These are phyloP conservation scores for Podaxis sp. DNA, from an alignment of 768 basidiomycete species.

Conservation along the genomic window DNA sequence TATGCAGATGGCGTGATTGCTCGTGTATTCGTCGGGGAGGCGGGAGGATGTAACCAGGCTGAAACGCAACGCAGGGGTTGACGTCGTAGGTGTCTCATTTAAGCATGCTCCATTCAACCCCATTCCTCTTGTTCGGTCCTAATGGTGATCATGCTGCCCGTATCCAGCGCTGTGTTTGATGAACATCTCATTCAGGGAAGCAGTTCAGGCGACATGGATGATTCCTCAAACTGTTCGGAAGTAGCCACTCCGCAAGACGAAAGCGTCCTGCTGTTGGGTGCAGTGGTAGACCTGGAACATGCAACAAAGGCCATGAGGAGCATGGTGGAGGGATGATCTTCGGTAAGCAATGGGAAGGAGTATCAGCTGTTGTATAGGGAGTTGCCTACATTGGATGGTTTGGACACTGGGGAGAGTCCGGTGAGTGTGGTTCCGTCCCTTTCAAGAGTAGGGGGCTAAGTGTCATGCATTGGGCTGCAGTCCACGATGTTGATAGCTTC, in stretches of 20 bases:
- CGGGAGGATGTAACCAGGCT: background rate
- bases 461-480: background rate
- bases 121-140: background rate
- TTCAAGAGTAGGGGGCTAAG: no score
- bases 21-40: background rate
- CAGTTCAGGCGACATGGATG: constrained; percentile 10
- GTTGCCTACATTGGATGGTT: no score
- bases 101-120: background rate
- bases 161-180: constrained; percentile 7
- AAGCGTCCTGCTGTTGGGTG: background rate
- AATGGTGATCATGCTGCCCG: background rate
- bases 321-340: no score
- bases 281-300: background rate
- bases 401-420: no score
- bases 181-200: constrained; percentile 13
- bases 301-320: background rate
- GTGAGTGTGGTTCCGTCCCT: no score
- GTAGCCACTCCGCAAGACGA: constrained; percentile 9
- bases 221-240: background rate
- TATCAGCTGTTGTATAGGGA: background rate
- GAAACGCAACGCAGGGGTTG: background rate
- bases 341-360: background rate
- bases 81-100: background rate
- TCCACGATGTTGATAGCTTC: background rate
- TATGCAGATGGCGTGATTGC: background rate